phyloP scores from a whole-genome alignment of 164 flowering plant species.

The Santalum album region DNA sequence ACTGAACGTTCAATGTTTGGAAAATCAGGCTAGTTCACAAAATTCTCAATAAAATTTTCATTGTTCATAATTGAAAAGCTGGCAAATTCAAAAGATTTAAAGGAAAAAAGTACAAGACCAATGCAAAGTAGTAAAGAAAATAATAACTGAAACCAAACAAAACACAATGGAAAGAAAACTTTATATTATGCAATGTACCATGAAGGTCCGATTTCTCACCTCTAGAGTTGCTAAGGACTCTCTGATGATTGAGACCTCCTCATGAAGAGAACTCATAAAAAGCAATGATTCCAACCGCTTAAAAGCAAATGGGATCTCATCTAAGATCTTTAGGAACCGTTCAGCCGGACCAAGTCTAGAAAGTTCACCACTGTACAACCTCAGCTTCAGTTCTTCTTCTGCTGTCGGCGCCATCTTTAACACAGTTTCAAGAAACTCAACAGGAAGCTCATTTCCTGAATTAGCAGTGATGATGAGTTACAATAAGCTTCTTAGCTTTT shows the following conservation, averaged over 20 bases:
- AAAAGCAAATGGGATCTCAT: conserved; percentile 77
- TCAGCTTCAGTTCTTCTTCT: conserved; percentile 83
- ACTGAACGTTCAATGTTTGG: too few species aligned
- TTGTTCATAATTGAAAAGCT: too few species aligned
- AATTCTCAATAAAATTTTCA: too few species aligned
- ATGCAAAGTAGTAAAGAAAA: too few species aligned
- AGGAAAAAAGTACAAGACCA: too few species aligned
- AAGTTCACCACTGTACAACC: conserved; percentile 54
- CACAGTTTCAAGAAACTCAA: conserved; percentile 64
- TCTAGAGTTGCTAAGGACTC: conserved; percentile 70
- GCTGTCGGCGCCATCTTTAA: conserved; percentile 82
- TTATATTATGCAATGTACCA: too few species aligned
- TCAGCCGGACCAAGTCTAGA: conserved; percentile 82
- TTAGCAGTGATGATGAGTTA: conserved; percentile 8
- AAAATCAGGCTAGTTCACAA: too few species aligned
- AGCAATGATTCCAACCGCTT: conserved; percentile 67
- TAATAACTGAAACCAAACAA: too few species aligned
- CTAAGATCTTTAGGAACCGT: conserved; percentile 66
- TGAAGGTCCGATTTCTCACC: conserved; percentile 23
- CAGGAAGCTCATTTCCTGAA: conserved; percentile 85
- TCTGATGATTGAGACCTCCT: conserved; percentile 46
- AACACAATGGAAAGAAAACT: too few species aligned
- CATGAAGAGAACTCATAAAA: conserved; percentile 61
- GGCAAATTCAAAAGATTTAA: too few species aligned
- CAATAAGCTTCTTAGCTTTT: neutral